Evolutionary conservation across 192 early-diverging fungal genomes (phyloP).

Genomic region (Entrophospora sp.): DNA sequence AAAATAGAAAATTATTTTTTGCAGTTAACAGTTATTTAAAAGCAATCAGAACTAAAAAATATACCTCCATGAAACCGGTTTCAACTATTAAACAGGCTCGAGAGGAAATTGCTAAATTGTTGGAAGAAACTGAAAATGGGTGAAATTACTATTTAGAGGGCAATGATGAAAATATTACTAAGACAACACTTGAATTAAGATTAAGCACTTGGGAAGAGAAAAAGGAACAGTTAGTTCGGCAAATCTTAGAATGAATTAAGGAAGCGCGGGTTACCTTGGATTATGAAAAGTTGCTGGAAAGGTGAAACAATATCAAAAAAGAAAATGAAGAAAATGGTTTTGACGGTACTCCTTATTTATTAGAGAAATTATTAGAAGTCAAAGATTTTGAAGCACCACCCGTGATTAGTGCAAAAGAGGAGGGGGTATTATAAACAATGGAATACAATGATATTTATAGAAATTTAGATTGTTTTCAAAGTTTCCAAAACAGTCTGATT

Average conservation of each 20-base stretch:
- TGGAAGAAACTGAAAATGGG: background rate
- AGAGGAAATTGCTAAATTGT: constrained; percentile 1
- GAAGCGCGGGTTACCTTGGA: background rate
- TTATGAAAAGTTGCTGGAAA: background rate
- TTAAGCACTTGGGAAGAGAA: background rate
- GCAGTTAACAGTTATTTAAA: background rate
- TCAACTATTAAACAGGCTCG: background rate
- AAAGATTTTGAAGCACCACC: background rate
- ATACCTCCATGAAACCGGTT: background rate
- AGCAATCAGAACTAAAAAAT: background rate
- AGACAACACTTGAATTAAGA: background rate
- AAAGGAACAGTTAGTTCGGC: background rate
- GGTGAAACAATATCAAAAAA: background rate
- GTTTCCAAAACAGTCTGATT: background rate
- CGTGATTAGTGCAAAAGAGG: no score
- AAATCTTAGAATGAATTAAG: constrained; percentile 11
- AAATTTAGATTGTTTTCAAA: background rate
- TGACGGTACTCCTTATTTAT: background rate
- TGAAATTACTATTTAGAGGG: background rate
- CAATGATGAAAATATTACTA: background rate
- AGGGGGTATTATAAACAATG: no score
- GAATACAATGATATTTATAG: background rate
- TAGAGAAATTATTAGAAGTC: background rate
- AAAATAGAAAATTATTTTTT: background rate
- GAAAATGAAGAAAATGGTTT: constrained; percentile 1